A percentile compares a stretch with the other conserved stretches of the same genome.
Evolutionary conservation across 768 basidiomycete genomes (phyloP).

Genomic region (Hortiboletus flavorubellus): DNA sequence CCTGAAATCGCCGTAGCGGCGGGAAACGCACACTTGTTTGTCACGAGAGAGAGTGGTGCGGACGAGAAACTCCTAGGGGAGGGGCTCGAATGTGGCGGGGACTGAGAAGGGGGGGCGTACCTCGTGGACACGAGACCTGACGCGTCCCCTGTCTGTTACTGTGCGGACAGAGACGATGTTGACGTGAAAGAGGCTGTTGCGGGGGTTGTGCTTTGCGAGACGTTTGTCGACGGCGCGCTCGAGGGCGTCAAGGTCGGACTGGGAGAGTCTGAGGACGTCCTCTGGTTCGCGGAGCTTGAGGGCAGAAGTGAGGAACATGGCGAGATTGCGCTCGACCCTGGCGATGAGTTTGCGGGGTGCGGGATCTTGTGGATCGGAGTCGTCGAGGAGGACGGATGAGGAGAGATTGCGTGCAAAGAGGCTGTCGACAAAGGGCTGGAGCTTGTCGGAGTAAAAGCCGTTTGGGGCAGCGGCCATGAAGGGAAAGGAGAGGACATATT

Average conservation of each 20-base stretch:
- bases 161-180: conserved; percentile 88
- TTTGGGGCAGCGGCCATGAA: conserved; percentile 88
- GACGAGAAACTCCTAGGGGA: conserved; percentile 85
- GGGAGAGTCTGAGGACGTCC: conserved; percentile 86
- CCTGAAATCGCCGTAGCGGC: conserved; percentile 94
- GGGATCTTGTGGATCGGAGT: conserved; percentile 54
- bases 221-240: conserved; percentile 68
- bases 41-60: conserved; percentile 73
- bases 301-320: conserved; percentile 77
- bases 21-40: conserved; percentile 81
- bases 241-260: conserved; percentile 76
- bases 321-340: conserved; percentile 82
- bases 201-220: conserved; percentile 44
- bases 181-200: conserved; percentile 71
- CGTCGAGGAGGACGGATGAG: conserved; percentile 45
- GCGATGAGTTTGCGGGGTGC: conserved; percentile 64
- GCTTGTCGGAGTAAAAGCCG: conserved; percentile 90
- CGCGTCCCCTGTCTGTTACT: conserved; percentile 77
- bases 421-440: conserved; percentile 90
- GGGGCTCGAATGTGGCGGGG: background rate
- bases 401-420: conserved; percentile 78
- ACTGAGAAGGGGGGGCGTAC: conserved; percentile 36
- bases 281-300: conserved; percentile 82
- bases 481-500: conserved; percentile 93
- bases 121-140: conserved; percentile 85